Percentiles rank a stretch among this genome's conserved stretches.
Conservation (phyloP, 306 rosid species). For the Ormosia emarginata region DNA sequence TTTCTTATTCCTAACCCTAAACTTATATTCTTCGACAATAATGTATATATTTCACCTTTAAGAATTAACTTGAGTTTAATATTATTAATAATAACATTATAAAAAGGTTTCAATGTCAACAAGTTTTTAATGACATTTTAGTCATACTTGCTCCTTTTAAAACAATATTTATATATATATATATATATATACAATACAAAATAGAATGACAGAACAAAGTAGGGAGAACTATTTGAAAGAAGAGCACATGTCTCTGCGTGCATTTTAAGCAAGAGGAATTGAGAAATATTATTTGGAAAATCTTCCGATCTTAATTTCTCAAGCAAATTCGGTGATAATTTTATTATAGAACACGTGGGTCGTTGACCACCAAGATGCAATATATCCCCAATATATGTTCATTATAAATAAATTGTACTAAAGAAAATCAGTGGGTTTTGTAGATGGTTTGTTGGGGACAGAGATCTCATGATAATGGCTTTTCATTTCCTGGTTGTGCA, state of each 20-base stretch:
- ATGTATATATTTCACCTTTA: too few species aligned
- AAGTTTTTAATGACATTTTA: not conserved
- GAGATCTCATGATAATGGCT: slow-evolving; percentile 5
- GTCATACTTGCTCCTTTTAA: not conserved
- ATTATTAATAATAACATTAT: not conserved
- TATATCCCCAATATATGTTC: not conserved
- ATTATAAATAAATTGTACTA: not conserved
- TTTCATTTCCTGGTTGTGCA: slow-evolving; percentile 5
- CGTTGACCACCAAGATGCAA: not conserved
- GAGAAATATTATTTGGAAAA: not conserved
- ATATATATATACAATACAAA: not conserved
- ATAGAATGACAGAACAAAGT: not conserved
- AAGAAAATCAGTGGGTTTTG: not conserved
- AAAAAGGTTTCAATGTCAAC: not conserved
- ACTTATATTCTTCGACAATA: too few species aligned
- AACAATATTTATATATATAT: too few species aligned
- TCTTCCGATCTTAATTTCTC: not conserved
- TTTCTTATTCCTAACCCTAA: too few species aligned
- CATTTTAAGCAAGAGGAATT: slow-evolving; percentile 5
- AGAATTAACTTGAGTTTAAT: too few species aligned
- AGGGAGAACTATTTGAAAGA: not conserved
- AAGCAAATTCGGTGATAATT: not conserved
- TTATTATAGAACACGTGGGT: not conserved
- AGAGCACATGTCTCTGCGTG: not conserved
- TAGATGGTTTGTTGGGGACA: slow-evolving; percentile 22